Evolutionary conservation across 1,284 basidiomycete genomes (phyloP), one percentile per base, ranked within the genome.

Genomic region (Athelia sp.): DNA sequence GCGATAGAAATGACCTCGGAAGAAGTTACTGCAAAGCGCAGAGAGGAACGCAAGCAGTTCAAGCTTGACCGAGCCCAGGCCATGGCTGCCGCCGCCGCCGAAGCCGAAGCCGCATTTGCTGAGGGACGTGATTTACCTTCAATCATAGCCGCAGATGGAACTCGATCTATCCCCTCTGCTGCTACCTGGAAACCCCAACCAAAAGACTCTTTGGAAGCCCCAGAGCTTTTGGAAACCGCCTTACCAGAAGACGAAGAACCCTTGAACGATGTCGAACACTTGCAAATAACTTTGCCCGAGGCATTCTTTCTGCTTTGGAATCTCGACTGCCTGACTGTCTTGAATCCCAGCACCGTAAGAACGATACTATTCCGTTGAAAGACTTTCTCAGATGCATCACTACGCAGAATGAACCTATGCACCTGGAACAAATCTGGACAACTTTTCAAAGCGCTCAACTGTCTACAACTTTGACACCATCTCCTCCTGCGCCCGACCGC

Each of bases 231-330:
- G 4, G 70, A 60, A 49, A 69, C n/a, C n/a, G n/a, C n/a, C n/a
- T n/a, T n/a, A n/a, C n/a, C 73, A 22, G 65, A 67, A 11, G 67
- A 73, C 6, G 71, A 76, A 24, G 79, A 81, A 46, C 67, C 67
- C 1, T 62, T 84, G 3, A 78, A 83, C 50, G 84, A 95, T 56
- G 68, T 93, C 42, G 96, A 99, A 66, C 90, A 97, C 67, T 79
- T 98, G 35, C 96, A 98, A 62, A 79, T 99, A 11, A 92, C 91
- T 1, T 76, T 93, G 1, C 85, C 86, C 61, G 97, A 99, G 65
- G 90, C 95, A 0, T 96, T 96, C 66, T 99, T 98, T 69, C 74
- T 99, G 38, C 63, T 83, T 0, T 90, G 92, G 78, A 87, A 79
- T 56, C 66, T 98, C 2, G 90, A 91, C 52, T 95, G 93, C 57